Evolutionary conservation across 179 eudicot genomes (phyloP), one percentile per base, ranked within the genome.

Genomic region (Spergularia azorica): DNA sequence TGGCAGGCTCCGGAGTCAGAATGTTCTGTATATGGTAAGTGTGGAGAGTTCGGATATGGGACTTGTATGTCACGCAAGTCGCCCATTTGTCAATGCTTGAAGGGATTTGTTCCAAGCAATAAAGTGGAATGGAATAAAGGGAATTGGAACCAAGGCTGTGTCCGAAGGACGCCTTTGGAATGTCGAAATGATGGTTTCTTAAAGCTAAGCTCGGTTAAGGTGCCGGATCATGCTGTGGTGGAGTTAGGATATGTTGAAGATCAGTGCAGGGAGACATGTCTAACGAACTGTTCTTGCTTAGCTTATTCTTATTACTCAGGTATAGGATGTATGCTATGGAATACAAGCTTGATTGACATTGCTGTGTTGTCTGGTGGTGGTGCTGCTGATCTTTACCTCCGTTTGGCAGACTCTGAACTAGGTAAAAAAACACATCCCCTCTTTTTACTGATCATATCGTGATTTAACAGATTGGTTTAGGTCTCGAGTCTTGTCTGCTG

Each of bases 121-220:
- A 14, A 16, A 2, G 60, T 70, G 38, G 87, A 81, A 74, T 88
- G 89, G 87, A 73, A 13, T 3, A 82, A 6, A 10, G 84, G 81
- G 5, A 83, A 85, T 69, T 87, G 86, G 80, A 74, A 74, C 26
- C 41, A 79, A 46, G 92, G 90, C 2, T 89, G 92, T 64, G 66
- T 18, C 32, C 79, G 88, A 39, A 80, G 58, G 67, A 67, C 68
- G 17, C 62, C 36, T 9, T 71, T 87, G 82, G 76, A 80, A 32
- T 71, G 80, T 76, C 72, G 55, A 7, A 39, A 72, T 38, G 90
- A 89, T n/a, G 82, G 85, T n/a, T 84, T 85, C 71, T 58, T 71
- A 72, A 84, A 64, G 80, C 39, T 84, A 39, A 13, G 63, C 4
- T 51, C 9, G 1, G 38, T 86, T 72, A 88, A 88, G 70, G 78